These are phyloP conservation scores for Buddleja alternifolia DNA, from an alignment of 257 asterid genomes.

Conservation along the genomic window DNA sequence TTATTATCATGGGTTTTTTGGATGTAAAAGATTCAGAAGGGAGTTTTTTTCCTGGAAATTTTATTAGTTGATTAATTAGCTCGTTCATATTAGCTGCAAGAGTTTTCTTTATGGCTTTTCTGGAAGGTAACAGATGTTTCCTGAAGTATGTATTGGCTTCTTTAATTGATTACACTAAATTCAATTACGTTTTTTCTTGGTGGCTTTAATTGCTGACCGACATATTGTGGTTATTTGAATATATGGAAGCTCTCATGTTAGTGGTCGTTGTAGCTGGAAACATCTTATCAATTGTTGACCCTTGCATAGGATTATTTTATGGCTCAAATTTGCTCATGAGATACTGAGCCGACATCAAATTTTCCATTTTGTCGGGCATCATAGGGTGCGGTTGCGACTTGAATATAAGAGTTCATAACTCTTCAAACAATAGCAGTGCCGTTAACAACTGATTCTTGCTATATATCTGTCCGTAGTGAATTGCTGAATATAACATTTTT, in stretches of 20 bases:
- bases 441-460: neutral
- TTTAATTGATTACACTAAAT: neutral
- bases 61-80: neutral
- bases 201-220: neutral
- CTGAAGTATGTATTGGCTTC: neutral
- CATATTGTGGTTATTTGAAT: neutral
- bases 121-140: neutral
- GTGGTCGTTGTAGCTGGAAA: constrained; percentile 9
- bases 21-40: neutral
- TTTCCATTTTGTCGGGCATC: constrained; percentile 10
- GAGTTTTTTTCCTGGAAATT: neutral
- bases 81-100: neutral
- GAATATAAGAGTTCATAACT: neutral
- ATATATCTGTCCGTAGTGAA: neutral
- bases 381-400: neutral
- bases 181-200: neutral
- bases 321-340: neutral
- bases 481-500: neutral
- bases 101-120: no score
- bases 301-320: constrained; percentile 11
- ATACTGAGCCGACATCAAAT: constrained; percentile 3
- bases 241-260: constrained; percentile 1
- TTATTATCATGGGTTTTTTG: no score
- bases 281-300: constrained; percentile 7
- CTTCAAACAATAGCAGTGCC: neutral